These are phyloP conservation scores for Wallemia mellicola DNA, from an alignment of 1,284 basidiomycete genomes.

Conservation along the genomic window DNA sequence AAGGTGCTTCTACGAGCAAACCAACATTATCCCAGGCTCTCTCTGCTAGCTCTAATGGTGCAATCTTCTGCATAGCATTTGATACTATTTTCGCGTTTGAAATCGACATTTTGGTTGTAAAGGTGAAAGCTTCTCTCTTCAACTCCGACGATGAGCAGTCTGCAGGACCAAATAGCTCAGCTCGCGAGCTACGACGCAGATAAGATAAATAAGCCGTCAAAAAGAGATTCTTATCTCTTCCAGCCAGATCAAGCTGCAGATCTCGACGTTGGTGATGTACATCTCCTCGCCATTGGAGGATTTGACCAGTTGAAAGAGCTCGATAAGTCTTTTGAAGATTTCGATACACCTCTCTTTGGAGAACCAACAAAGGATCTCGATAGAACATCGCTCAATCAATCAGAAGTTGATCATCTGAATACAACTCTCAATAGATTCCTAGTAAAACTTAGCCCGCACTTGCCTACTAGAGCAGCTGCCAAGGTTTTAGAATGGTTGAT, in stretches of 20 bases:
- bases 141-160: neutral
- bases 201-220: neutral
- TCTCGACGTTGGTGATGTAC: conserved; percentile 18
- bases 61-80: conserved; percentile 20
- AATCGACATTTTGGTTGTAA: neutral
- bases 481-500: conserved; percentile 94
- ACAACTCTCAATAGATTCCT: conserved; percentile 32
- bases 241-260: neutral
- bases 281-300: conserved; percentile 52
- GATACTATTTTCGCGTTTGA: neutral
- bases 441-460: conserved; percentile 38
- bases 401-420: conserved; percentile 34
- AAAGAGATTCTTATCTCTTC: neutral
- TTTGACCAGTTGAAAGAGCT: conserved; percentile 34
- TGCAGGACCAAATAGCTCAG: neutral
- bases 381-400: conserved; percentile 40
- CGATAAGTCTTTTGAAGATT: conserved; percentile 21
- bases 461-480: conserved; percentile 50
- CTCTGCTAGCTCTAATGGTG: conserved; percentile 49
- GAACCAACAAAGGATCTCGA: conserved; percentile 46
- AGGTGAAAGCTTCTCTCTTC: neutral
- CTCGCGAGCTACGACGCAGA: neutral
- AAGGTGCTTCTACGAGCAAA: neutral
- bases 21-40: conserved; percentile 60
- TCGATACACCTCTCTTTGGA: conserved; percentile 48